Percentiles rank a stretch among this genome's conserved stretches.
Conservation (phyloP, 1,139 yeast species). For the Meyerozyma sp. region DNA sequence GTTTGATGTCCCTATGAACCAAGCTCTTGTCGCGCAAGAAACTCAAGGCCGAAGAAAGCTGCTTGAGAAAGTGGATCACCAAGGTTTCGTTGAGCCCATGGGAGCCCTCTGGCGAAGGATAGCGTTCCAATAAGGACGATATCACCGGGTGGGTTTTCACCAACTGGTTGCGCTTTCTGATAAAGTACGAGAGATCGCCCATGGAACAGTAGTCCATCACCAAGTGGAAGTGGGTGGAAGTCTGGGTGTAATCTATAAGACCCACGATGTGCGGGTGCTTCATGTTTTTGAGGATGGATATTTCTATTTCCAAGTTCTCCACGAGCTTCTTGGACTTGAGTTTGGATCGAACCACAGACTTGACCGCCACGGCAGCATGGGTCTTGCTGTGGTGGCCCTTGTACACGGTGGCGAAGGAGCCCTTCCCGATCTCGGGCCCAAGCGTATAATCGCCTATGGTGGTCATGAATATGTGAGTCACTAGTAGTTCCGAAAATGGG, state of each 20-base stretch:
- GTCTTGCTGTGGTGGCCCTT: slow-evolving; percentile 40
- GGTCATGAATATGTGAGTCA: neutral
- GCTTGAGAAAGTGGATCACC: slow-evolving; percentile 81
- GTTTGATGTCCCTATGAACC: slow-evolving; percentile 92
- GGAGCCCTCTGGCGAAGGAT: slow-evolving; percentile 74
- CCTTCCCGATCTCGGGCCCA: slow-evolving; percentile 83
- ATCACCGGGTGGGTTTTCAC: slow-evolving; percentile 75
- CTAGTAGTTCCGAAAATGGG: neutral
- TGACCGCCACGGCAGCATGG: slow-evolving; percentile 71
- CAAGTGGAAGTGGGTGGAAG: slow-evolving; percentile 74
- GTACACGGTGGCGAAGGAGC: slow-evolving; percentile 93
- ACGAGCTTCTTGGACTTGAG: slow-evolving; percentile 79
- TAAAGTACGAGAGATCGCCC: slow-evolving; percentile 88
- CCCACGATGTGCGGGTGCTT: slow-evolving; percentile 92
- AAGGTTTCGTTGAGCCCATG: slow-evolving; percentile 77
- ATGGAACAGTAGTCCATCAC: slow-evolving; percentile 97
- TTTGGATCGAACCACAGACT: slow-evolving; percentile 78
- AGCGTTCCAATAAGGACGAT: slow-evolving; percentile 67
- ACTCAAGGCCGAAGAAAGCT: slow-evolving; percentile 75
- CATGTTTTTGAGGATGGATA: slow-evolving; percentile 76
- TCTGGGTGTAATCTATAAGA: slow-evolving; percentile 74
- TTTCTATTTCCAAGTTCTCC: slow-evolving; percentile 89
- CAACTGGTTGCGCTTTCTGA: slow-evolving; percentile 69
- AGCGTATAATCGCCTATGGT: slow-evolving; percentile 43
- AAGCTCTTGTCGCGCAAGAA: slow-evolving; percentile 78